Base-by-base conservation (phyloP, 495 filamentous ascomycete species). In the Talaromyces adpressus region DNA sequence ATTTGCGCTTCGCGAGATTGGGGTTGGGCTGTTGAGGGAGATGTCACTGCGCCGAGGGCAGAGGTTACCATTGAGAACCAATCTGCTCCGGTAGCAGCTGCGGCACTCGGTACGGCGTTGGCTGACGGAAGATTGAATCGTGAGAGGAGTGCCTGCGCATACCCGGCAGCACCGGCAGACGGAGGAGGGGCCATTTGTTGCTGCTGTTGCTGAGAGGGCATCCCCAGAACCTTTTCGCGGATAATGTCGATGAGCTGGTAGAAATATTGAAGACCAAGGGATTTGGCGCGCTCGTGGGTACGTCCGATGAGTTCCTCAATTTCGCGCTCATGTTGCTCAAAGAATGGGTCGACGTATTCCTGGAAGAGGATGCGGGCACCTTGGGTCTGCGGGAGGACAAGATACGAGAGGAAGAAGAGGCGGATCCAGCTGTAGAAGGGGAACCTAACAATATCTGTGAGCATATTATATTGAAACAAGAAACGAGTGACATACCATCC, bases 341-440 rank as follows among this genome's bases (percentile, higher is more conserved):
- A 86, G 78, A 92, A 95, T 2, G 95, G 94, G 70, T 95, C 85
- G 64, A 99, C 82, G 72, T 97, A 87, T 36, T 82, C 79, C 69
- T 90, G 83, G 77, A 98, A 99, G 66, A 98, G 79, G 60, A 88
- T 75, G 32, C 87, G 88, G 59, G 93, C 92, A 69, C 94, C 94
- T 71, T 97, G 93, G 47, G 90, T 92, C 74, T 96, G 93, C 1
- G 94, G 94, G n/a, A 97, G 87, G 65, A 99, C 91, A 64, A 99
- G 92, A 81, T 97, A 99, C 67, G 91, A 85, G 73, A 96, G 87
- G 79, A 94, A 87, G 69, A 84, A 79, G 54, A 96, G 86, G 65
- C 95, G 93, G 72, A 96, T 81, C 82, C 90, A 97, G 69, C 91
- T 83, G 78, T 97, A 99, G 80, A 98, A 96, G 36, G 95, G 94